Evolutionary conservation across 176 grass and related monocot species (phyloP).

Genomic region (Cymbopogon citratus): DNA sequence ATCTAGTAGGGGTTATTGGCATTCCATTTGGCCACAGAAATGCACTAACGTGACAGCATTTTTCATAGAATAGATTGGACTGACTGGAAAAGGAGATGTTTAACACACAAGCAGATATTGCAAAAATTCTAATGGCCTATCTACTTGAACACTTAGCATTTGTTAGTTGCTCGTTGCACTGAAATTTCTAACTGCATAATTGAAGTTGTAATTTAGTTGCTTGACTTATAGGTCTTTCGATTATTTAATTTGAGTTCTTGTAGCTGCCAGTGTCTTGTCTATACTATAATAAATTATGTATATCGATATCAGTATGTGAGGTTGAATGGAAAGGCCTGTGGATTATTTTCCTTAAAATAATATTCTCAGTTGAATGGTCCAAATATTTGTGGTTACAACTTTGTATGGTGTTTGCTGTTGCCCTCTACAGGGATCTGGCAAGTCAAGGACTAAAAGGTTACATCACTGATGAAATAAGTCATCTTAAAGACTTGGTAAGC

Average conservation of each 20-base stretch:
- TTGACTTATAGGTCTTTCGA: not conserved
- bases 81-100: not conserved
- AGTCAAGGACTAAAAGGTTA: constrained; percentile 96
- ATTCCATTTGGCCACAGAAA: not conserved
- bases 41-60: not conserved
- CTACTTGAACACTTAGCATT: too few species aligned
- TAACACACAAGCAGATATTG: not conserved
- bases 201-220: not conserved
- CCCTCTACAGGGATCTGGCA: constrained; percentile 61
- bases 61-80: not conserved
- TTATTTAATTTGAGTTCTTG: not conserved
- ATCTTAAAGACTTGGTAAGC: constrained; percentile 89
- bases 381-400: not conserved
- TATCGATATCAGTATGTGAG: not conserved
- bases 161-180: not conserved
- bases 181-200: not conserved
- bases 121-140: not conserved
- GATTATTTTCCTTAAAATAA: not conserved
- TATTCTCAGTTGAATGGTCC: not conserved
- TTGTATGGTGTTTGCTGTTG: not conserved
- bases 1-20: not conserved
- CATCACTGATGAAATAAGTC: constrained; percentile 81
- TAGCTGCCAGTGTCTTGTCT: not conserved
- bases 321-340: not conserved
- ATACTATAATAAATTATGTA: not conserved